Evolutionary conservation across 1,139 yeast species (phyloP), one percentile per base, ranked within the genome.

Genomic region (Debaryomyces coudertii): DNA sequence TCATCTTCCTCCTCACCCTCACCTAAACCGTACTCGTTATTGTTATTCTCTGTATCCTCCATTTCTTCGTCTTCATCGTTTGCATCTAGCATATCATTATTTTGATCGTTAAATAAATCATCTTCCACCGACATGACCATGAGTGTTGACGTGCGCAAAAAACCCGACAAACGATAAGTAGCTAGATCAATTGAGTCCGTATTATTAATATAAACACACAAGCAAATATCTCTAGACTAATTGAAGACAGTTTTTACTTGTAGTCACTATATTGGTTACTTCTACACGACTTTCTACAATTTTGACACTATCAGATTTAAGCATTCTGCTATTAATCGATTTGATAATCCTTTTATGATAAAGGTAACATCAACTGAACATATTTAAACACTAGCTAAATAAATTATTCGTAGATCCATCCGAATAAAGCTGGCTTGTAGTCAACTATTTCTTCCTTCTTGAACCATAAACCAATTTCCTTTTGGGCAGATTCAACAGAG

Each of bases 391-490:
- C 36, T 36, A 44, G 45, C 40, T 33, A 44, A 46, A 52, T 22
- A 33, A 33, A 49, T 77, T 87, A 90, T 79, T 92, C 98, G 87
- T 93, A 93, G 75, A 93, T 81, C 97, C 97, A 90, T 58, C 84
- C 81, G 77, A 78, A 73, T 75, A 82, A 68, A 69, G 95, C 82
- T 60, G 93, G 84, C 77, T 86, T 87, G 95, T 90, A 93, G 63
- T 87, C 90, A 68, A 85, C 87, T 65, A 95, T 78, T 81, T 95
- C 99, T 75, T 90, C 97, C 76, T 86, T 82, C 85, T 90, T 90
- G 95, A 95, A 95, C 99, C 99, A 95, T 69, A 95, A 82, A 62
- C 70, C 84, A 61, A 95, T 93, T 83, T 95, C 99, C 82, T 88
- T 89, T 74, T 90, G 77, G 68, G 99, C 99, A 61, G 87, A 80